Evolutionary conservation across 2,329 filamentous ascomycete genomes (phyloP).

Genomic region (Corinectria fuckeliana): DNA sequence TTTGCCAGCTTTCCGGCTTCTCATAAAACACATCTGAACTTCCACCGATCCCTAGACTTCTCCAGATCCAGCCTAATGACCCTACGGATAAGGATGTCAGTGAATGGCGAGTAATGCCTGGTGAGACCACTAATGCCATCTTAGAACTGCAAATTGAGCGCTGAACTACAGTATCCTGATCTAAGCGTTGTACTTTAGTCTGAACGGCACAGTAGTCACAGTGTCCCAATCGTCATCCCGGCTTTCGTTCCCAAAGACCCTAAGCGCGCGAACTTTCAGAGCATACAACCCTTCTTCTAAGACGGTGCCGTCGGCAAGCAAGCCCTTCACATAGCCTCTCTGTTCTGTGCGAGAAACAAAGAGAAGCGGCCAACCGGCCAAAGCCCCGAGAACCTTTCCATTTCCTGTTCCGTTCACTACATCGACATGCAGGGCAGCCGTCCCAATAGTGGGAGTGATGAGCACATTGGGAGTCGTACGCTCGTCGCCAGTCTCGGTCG

Average conservation of each 20-base stretch:
- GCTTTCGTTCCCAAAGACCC: not conserved
- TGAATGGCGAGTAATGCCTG: too few relatives aligned
- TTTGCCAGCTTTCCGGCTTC: too few relatives aligned
- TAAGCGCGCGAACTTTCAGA: not conserved
- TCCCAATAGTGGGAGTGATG: not conserved
- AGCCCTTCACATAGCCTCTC: not conserved
- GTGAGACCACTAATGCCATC: too few relatives aligned
- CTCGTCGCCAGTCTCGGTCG: not conserved
- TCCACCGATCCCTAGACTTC: too few relatives aligned
- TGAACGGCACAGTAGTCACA: not conserved
- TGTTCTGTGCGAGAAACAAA: not conserved
- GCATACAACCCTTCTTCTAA: not conserved
- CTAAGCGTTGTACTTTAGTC: not conserved
- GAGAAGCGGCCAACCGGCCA: not conserved
- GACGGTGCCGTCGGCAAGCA: not conserved
- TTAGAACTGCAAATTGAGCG: too few relatives aligned
- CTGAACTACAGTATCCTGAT: too few relatives aligned
- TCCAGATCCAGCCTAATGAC: too few relatives aligned
- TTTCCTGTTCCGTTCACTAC: not conserved
- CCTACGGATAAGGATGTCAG: too few relatives aligned
- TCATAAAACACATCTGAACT: too few relatives aligned
- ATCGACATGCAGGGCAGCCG: not conserved
- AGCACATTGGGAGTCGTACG: not conserved
- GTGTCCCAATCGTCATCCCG: not conserved
- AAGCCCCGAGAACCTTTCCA: not conserved